Evolutionary conservation across 331 rosid genomes (phyloP), one percentile per base, ranked within the genome.

Genomic region (Quercus tomentella): DNA sequence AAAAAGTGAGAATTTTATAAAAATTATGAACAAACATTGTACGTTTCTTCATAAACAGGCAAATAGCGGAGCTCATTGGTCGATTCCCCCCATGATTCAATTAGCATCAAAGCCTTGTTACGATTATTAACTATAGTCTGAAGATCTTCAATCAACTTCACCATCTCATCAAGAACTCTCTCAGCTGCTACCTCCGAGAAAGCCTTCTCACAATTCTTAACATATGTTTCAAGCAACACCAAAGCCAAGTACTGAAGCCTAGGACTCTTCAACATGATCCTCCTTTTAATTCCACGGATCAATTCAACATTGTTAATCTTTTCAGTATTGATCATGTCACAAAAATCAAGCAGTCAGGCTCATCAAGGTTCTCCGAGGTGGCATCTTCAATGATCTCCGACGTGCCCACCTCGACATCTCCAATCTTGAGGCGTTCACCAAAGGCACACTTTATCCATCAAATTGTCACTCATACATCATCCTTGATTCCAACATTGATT

Each of bases 361-460:
- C 94, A 20, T 93, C 92, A 10, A 93, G 91, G 56, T 86, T 73
- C 80, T 93, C 98, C 2, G 98, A 89, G 20, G 98, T 95, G 15
- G 99, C 98, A 56, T 93, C 98, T 74, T 95, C 98, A 18, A 87
- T 96, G 8, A 93, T 77, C 82, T 93, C 91, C 21, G 91, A 98
- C 1, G 84, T 86, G 18, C 98, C 93, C 18, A 93, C 94, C 86
- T 95, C 99, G 6, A 82, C 65, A 14, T 97, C 97, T 17, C 93
- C 89, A 21, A 91, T 89, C 87, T 95, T 95, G 71, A 95, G 81
- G 45, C 92, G 89, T 79, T 95, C 98, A 0, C 98, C 88, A 54
- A 93, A 79, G 16, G 97, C 97, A 75, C 56, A 95, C 96, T 83
- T 95, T 95, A n/a, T 95, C 98, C 99, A 93, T 95, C 93, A 95